These are phyloP conservation scores for Trametes cubensis DNA, from an alignment of 768 basidiomycete genomes.

Conservation along the genomic window DNA sequence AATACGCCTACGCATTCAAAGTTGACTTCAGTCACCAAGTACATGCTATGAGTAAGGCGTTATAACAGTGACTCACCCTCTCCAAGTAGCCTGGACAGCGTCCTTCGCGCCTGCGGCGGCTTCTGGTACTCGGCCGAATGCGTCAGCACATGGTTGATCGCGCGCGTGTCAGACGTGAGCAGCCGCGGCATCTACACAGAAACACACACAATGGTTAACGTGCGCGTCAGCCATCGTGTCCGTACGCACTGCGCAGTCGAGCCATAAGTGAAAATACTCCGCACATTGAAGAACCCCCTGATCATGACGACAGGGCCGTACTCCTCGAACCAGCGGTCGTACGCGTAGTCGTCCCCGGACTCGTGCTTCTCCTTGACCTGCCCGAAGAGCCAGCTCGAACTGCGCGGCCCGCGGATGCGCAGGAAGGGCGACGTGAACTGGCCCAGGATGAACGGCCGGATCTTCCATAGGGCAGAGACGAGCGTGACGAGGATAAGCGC, in stretches of 20 bases:
- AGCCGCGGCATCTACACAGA: slow-evolving; percentile 5
- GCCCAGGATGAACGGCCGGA: neutral
- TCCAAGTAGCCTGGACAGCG: slow-evolving; percentile 45
- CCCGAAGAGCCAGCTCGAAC: slow-evolving; percentile 9
- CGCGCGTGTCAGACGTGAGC: slow-evolving; percentile 62
- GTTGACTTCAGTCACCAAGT: slow-evolving; percentile 3
- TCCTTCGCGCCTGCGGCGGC: slow-evolving; percentile 43
- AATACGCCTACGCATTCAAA: slow-evolving; percentile 47
- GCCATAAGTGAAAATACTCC: neutral
- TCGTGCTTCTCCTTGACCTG: neutral
- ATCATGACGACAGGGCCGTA: slow-evolving; percentile 4
- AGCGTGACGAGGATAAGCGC: neutral
- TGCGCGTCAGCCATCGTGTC: no score
- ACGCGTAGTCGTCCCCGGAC: neutral
- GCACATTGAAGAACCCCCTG: slow-evolving; percentile 12
- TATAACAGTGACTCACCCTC: slow-evolving; percentile 28
- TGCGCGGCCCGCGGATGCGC: neutral
- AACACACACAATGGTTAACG: no score
- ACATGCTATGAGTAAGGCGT: no score
- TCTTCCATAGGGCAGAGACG: neutral
- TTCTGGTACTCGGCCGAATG: slow-evolving; percentile 62
- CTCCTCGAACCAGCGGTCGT: neutral
- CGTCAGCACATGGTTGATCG: slow-evolving; percentile 63
- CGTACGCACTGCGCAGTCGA: no score
- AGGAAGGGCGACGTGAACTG: slow-evolving; percentile 7